Evolutionary conservation across 768 basidiomycete genomes (phyloP), one percentile per base, ranked within the genome.

Genomic region (Tulasnella sp.): DNA sequence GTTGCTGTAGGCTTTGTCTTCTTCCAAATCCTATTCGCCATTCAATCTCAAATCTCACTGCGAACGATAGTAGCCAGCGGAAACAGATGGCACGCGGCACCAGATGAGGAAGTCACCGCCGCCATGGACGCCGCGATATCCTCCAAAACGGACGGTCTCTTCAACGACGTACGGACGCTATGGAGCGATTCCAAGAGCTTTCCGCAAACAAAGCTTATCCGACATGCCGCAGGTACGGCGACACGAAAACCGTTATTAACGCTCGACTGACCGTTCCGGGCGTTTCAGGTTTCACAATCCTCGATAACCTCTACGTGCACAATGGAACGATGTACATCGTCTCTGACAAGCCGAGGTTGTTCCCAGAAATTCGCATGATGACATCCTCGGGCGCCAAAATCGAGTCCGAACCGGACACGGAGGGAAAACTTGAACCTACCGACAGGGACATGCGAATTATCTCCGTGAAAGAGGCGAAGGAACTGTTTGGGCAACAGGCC

Each of bases 401-500:
- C 55, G 82, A 84, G 76, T 90, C 89, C 80, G 90, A 89, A 0
- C 82, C 86, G n/a, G 88, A 86, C 46, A 89, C 87, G 1, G 87
- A 88, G 37, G 85, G 85, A 6, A 83, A 85, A 35, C 90, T 94
- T 20, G 81, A 92, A 67, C 95, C 96, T 0, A 90, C 90, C 0
- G 91, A 94, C 81, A 88, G 90, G 73, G 92, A 96, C 77, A 90
- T 98, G 84, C 89, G 88, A 61, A 86, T 97, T 67, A 90, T 98
- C 81, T 88, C 88, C 81, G 88, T 90, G 0, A 85, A 86, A 23
- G 87, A 92, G 81, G 95, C 95, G 0, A 86, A 86, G 76, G 83
- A 83, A 55, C 81, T 96, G 7, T 94, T 96, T 83, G 94, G 93
- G 3, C 85, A 86, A 0, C 86, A 88, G n/a, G 94, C 92, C 4